Conservation (phyloP, 106 monocot genomes). For the Cymbidium sinense region DNA sequence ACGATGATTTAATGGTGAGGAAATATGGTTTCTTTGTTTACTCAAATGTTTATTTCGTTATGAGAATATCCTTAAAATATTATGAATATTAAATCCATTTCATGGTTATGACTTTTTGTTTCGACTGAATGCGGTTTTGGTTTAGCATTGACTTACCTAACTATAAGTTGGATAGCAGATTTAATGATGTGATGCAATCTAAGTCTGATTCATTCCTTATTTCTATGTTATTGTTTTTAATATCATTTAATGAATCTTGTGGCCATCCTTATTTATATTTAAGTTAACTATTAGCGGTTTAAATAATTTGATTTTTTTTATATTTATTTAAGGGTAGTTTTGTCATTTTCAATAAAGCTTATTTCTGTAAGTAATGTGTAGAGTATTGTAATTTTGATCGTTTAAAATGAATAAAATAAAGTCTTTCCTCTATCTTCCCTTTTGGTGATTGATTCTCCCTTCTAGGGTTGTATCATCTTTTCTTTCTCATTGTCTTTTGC, state of each 20-base stretch:
- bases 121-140: not conserved
- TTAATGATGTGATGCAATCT: not conserved
- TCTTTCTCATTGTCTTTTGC: too few relatives aligned
- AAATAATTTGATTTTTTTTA: not conserved
- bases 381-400: not conserved
- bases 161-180: not conserved
- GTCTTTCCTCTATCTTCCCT: not conserved
- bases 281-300: not conserved
- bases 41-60: not conserved
- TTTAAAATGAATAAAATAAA: not conserved
- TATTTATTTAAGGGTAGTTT: not conserved
- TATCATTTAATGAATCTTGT: not conserved
- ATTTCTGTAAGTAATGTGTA: not conserved
- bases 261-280: not conserved
- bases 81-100: too few relatives aligned
- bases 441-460: not conserved
- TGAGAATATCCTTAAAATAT: too few relatives aligned
- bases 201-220: not conserved
- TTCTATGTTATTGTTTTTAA: not conserved
- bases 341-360: not conserved
- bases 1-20: not conserved
- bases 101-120: not conserved
- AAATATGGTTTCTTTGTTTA: not conserved
- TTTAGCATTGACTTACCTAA: not conserved
- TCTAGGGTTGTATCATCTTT: too few relatives aligned